Base-by-base conservation (phyloP, 2,329 filamentous ascomycete genomes). In the Botryotinia globosa region DNA sequence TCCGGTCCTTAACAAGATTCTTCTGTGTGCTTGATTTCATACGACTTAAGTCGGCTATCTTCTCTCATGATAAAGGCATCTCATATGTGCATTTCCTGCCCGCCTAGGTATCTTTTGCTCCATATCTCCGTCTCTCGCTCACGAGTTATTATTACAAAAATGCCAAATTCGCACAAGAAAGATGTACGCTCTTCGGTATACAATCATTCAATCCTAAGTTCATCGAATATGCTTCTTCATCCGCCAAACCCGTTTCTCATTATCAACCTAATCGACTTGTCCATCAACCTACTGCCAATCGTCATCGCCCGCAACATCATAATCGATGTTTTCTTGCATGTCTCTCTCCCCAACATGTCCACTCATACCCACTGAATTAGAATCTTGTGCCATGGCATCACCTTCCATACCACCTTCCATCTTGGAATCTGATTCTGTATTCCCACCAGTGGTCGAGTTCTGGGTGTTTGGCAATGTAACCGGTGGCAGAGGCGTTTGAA, bases 261-360 rank as follows among this genome's bases (percentile, higher is more conserved):
- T 16, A 32, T 22, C 42, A 48, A 25, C 39, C 22, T 3, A 29
- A 14, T 70, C 32, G 14, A 39, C 14, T 22, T 12, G 18, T 32
- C 18, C 56, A 51, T 51, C 10, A 10, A 37, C 32, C 32, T 56
- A 72, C 39, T 72, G 70, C 45, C 81, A 80, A 72, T 83, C 82
- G 74, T 82, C 80, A 74, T 83, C 82, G 73, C 82, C 82, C 7
- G 82, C 82, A 69, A 83, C 81, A 75, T 83, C 82, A 75, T 83
- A 83, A 77, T 83, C 82, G 58, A 81, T 66, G 77, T 81, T 77
- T 67, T 78, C 75, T 39, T 77, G 73, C 39, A 32, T 25, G 1
- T 72, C 69, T n/a, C 62, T 72, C 65, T 77, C 74, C 22, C 75
- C 72, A 20, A 73, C 67, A 44, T 65, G 65, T 9, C 73, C 70